Evolutionary conservation across 2,329 filamentous ascomycete species (phyloP), one percentile per base, ranked within the genome.

Genomic region (Aspergillus pseudoglaucus): DNA sequence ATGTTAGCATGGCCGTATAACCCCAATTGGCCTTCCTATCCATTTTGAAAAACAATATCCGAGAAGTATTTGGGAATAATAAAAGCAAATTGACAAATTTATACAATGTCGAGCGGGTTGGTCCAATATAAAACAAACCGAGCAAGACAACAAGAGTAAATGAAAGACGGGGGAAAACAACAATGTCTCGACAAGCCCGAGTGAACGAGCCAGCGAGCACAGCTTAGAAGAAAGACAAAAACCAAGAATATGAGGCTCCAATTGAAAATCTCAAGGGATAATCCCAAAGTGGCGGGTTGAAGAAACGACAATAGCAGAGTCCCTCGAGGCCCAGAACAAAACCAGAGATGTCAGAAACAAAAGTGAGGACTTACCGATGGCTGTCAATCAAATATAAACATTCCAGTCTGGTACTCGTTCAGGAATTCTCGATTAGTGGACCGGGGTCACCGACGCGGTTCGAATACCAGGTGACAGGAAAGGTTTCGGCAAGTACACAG

Each of bases 1-100:
- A 66, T 49, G 58, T 70, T 57, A 70, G 67, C 58, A 68, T 53
- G 35, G 55, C 50, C 48, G 55, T 47, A n/a, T 53, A 49, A 46
- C 55, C 56, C 62, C 55, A 63, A 50, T 48, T 53, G 23, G 49
- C 48, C 23, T 45, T 45, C 45, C 48, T 27, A 12, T 49, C 50
- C 62, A 64, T 65, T 20, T 45, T 54, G 39, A 23, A 46, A 46
- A 15, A 18, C 40, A 22, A 8, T 20, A 18, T 8, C 18, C n/a
- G 10, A 18, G 37, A 10, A 5, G 6, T 9, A 23, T 10, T 6
- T n/a, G 17, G 20, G 12, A n/a, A 32, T 7, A 27, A 27, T 8
- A 2, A 30, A 27, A 27, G 22, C 14, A 23, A 30, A 32, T 6
- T 6, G 14, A 15, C 22, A 7, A 35, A 37, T 33, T 30, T 5